These are phyloP conservation scores for Combretum micranthum DNA, from an alignment of 345 rosid species.

Conservation along the genomic window DNA sequence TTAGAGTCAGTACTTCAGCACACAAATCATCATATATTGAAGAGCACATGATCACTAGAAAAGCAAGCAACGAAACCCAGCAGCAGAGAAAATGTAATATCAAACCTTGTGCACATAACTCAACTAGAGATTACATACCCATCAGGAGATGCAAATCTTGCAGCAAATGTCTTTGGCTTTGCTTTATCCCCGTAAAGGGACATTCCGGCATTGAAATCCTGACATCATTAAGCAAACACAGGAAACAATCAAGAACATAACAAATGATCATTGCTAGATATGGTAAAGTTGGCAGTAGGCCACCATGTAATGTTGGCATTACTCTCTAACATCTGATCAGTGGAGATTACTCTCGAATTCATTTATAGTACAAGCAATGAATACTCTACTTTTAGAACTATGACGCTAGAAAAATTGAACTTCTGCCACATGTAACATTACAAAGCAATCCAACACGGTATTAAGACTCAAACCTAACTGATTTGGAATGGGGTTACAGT, in stretches of 20 bases:
- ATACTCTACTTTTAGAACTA: no score
- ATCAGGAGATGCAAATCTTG: slow-evolving; percentile 78
- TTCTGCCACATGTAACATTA: no score
- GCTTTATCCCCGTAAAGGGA: slow-evolving; percentile 92
- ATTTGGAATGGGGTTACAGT: no score
- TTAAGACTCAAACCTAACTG: no score
- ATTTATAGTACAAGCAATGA: no score
- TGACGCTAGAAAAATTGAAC: no score
- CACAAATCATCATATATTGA: background rate
- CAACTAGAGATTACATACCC: slow-evolving; percentile 41
- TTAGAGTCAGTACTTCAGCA: background rate
- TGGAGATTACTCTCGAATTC: no score
- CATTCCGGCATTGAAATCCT: slow-evolving; percentile 83
- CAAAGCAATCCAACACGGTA: no score
- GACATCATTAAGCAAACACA: slow-evolving; percentile 4
- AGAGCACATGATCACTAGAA: background rate
- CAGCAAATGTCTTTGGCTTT: slow-evolving; percentile 72
- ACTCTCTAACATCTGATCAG: no score
- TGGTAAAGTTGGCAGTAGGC: no score
- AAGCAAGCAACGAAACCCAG: background rate
- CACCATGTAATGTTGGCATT: no score
- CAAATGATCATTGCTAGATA: background rate
- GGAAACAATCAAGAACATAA: background rate
- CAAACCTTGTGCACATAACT: background rate
- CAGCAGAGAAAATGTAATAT: background rate